phyloP scores from a whole-genome alignment of 2,329 filamentous ascomycete genomes.

The Hypoxylon sp. region DNA sequence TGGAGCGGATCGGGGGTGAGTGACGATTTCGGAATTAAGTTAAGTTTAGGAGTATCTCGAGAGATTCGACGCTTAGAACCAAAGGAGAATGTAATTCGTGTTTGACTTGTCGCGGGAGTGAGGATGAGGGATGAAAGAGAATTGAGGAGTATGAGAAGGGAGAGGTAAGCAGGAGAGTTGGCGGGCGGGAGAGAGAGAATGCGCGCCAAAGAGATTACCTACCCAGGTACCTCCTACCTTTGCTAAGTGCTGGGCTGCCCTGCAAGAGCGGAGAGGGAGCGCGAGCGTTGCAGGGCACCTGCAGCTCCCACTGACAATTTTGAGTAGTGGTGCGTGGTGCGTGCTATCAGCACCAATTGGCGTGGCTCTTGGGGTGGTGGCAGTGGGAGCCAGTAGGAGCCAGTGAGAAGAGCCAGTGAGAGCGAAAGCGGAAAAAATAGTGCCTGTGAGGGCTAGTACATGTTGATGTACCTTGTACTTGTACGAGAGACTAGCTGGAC shows the following conservation, averaged over 20 bases:
- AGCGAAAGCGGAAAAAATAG: slow-evolving; percentile 42
- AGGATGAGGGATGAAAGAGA: slow-evolving; percentile 48
- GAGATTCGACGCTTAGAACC: slow-evolving; percentile 46
- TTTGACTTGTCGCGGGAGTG: slow-evolving; percentile 45
- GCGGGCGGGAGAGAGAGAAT: slow-evolving; percentile 47
- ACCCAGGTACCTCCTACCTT: slow-evolving; percentile 26
- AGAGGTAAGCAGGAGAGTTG: slow-evolving; percentile 36
- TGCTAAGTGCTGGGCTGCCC: slow-evolving; percentile 29
- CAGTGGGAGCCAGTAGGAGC: slow-evolving; percentile 20
- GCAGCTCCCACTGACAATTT: slow-evolving; percentile 46
- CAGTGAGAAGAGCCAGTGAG: slow-evolving; percentile 11
- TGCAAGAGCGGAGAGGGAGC: slow-evolving; percentile 40
- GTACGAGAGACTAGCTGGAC: slow-evolving; percentile 17
- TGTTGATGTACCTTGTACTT: slow-evolving; percentile 35
- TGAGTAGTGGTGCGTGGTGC: slow-evolving; percentile 46
- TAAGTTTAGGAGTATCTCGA: slow-evolving; percentile 45
- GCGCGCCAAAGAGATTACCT: slow-evolving; percentile 51
- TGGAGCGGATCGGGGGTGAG: slow-evolving; percentile 44
- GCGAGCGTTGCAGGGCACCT: slow-evolving; percentile 44
- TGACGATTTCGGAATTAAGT: slow-evolving; percentile 46
- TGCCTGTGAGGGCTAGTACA: slow-evolving; percentile 39
- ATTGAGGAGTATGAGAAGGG: slow-evolving; percentile 42
- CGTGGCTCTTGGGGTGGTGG: slow-evolving; percentile 28
- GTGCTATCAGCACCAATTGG: slow-evolving; percentile 44
- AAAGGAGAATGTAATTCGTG: slow-evolving; percentile 42